Evolutionary conservation across 345 rosid genomes (phyloP), one percentile per base, ranked within the genome.

Genomic region (Hibiscus trionum): DNA sequence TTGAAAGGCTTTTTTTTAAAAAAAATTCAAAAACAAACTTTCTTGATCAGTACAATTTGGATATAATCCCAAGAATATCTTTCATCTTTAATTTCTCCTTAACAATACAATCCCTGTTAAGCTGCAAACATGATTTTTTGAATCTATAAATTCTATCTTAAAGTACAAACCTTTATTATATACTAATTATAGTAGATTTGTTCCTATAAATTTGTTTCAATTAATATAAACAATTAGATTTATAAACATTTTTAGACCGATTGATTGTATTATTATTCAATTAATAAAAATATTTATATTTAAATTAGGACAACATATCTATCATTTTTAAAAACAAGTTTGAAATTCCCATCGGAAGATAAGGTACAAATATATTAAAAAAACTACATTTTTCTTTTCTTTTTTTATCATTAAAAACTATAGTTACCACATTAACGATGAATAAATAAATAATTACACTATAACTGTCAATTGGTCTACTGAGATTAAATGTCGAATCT

Each of bases 121-220:
- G 27, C 75, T 61, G 82, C 81, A 77, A 77, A 76, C 71, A 77
- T 72, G 85, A 84, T 84, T 21, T 57, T 9, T 11, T 8, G 61
- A 57, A 21, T 57, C 61, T 57, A 57, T 57, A 57, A 57, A 57
- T 57, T 57, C 61, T 57, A 16, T 57, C 15, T 57, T 57, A 9
- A 21, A 57, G 55, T 4, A 19, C 14, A 4, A 50, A 50, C 21
- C 10, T 53, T 53, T 53, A 53, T 17, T 53, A 3, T 4, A 24
- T 58, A 58, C 14, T 24, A 21, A 3, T 24, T 24, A 24, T 58
- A 11, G 15, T 58, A 24, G 33, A 24, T 24, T 58, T 58, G 5
- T 57, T 57, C 14, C 61, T 6, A 21, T 57, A 57, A 57, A 57
- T 57, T 37, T 3, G 2, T 2, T 55, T 1, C n/a, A 6, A 52